These are phyloP conservation scores for Cladosporium sp. DNA, from an alignment of 2,329 filamentous ascomycete species.

Conservation along the genomic window DNA sequence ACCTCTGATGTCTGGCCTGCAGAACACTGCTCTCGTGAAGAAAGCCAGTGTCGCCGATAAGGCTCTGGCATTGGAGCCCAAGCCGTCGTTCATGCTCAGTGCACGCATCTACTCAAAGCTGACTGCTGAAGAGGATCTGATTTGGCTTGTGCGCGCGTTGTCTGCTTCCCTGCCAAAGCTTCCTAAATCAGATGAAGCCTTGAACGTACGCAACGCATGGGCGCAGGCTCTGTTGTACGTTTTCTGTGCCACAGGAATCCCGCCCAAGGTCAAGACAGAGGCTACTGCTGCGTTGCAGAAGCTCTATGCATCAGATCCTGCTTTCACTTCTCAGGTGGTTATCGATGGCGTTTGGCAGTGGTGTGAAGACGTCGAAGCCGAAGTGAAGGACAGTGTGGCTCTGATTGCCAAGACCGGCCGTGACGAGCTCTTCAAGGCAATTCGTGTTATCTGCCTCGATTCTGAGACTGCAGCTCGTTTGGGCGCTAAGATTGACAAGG, in stretches of 20 bases:
- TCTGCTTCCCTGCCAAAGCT: conserved; percentile 61
- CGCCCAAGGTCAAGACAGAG: conserved; percentile 65
- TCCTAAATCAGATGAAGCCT: conserved; percentile 46
- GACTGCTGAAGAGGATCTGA: conserved; percentile 70
- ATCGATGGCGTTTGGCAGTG: conserved; percentile 78
- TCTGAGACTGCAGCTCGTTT: conserved; percentile 53
- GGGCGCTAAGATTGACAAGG: conserved; percentile 48
- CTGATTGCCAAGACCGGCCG: conserved; percentile 65
- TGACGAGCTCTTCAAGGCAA: conserved; percentile 62
- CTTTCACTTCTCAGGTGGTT: conserved; percentile 63
- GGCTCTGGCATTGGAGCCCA: conserved; percentile 70
- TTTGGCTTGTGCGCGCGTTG: conserved; percentile 75
- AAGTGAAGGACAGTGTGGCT: conserved; percentile 78
- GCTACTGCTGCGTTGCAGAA: conserved; percentile 63
- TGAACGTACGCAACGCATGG: conserved; percentile 56
- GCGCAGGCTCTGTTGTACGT: conserved; percentile 82
- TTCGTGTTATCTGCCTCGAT: conserved; percentile 65
- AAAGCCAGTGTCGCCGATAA: conserved; percentile 66
- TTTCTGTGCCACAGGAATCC: conserved; percentile 64
- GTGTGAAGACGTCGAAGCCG: conserved; percentile 65
- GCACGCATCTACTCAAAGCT: conserved; percentile 83
- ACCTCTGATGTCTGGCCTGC: conserved; percentile 53
- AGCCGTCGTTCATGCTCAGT: conserved; percentile 85
- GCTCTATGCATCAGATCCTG: conserved; percentile 64
- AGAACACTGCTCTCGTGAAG: conserved; percentile 60